Base-by-base conservation (phyloP, 2,329 filamentous ascomycete genomes). In the Pseudogymnoascus sp. region DNA sequence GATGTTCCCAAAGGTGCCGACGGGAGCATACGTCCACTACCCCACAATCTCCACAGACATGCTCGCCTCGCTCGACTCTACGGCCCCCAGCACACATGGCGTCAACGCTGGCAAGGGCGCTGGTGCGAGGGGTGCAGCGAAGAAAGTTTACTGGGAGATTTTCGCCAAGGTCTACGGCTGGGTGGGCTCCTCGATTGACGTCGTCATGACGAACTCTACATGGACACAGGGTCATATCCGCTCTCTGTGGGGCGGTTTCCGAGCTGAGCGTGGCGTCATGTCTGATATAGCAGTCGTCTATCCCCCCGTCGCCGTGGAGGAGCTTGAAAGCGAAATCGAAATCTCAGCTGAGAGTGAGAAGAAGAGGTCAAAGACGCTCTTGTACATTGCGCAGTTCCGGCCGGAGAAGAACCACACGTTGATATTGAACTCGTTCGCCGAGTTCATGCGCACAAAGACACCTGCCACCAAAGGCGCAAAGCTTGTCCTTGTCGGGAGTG, bases 31-130 rank as follows among this genome's bases (percentile, higher is more conserved):
- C 73, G 93, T 97, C 1, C 95, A 99, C 77, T 99, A 97, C 73
- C 95, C 95, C 0, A 97, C 93, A 63, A 99, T 99, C 62, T 97
- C 93, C 2, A 99, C 92, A 61, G 95, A 99, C 72, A 99, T 99
- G 95, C 84, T 99, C 3, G 83, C 86, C 21, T 93, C 90, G 16
- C 84, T 97, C 4, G 85, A 92, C 68, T 57, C 51, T 12, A 85
- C 89, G 7, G 75, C 74, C 7, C 80, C 79, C 5, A 83, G 80
- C 1, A 67, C 76, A 36, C 59, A 61, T 4, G 89, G 93, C 2
- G 80, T 96, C 63, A 95, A 97, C 73, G 90, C 93, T 4, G 93
- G 93, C 34, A 83, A 89, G 63, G 93, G 92, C 2, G 81, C 80
- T 31, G 93, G 93, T 0, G 71, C 82, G 29, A 86, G 84, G 65